Evolutionary conservation across 2,329 filamentous ascomycete species (phyloP).

Genomic region (Mollisiaceae sp.): DNA sequence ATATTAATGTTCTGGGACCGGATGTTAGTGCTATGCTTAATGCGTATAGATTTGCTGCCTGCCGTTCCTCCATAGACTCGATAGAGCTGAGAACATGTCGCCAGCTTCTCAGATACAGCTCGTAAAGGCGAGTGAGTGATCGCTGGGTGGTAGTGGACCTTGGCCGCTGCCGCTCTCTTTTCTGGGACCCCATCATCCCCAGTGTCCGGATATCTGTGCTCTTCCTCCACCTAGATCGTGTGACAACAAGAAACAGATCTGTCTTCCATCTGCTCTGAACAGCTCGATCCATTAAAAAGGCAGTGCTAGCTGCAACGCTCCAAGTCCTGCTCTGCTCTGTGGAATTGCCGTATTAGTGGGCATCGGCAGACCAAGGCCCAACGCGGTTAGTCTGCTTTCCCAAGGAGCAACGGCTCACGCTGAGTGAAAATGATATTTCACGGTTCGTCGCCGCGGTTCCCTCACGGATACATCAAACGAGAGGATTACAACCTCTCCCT

Average conservation of each 20-base stretch:
- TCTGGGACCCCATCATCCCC: not conserved
- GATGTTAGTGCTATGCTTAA: not conserved
- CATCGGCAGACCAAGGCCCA: not conserved
- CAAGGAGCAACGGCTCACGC: constrained; percentile 10
- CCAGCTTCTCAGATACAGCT: not conserved
- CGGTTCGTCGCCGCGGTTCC: constrained; percentile 17
- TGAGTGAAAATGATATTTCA: constrained; percentile 21
- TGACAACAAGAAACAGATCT: not conserved
- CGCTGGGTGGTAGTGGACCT: not conserved
- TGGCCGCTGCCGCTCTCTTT: not conserved
- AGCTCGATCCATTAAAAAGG: not conserved
- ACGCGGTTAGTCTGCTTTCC: constrained; percentile 14
- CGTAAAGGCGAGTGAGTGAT: constrained; percentile 3
- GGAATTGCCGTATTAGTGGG: not conserved
- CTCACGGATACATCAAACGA: constrained; percentile 14
- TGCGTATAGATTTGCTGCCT: not conserved
- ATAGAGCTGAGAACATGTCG: not conserved
- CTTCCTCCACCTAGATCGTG: not conserved
- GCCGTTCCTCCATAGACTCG: not conserved
- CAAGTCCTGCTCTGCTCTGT: not conserved
- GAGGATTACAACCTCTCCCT: constrained; percentile 18
- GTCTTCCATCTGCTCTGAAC: not conserved
- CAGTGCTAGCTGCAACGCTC: not conserved
- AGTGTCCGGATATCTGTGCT: not conserved
- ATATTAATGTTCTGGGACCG: not conserved